Base-by-base conservation (phyloP, 2,329 filamentous ascomycete genomes). In the Thielaviopsis cerberus region DNA sequence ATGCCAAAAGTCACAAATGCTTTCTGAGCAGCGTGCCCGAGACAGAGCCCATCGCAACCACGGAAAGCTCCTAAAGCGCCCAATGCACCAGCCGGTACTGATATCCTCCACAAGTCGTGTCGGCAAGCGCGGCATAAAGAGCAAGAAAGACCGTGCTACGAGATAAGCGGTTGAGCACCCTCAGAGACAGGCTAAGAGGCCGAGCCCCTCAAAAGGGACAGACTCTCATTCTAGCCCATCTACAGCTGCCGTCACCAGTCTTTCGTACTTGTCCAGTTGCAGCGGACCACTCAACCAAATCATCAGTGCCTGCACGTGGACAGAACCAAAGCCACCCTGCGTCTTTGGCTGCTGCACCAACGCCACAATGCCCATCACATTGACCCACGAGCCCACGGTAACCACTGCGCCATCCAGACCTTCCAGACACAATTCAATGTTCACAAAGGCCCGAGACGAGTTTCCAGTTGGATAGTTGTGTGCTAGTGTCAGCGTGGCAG, bases 301-400 rank as follows among this genome's bases (percentile, higher is more conserved):
- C 65, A 89, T 73, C 52, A 92, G 68, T 1, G 87, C 88, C 66
- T 95, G 87, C 20, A 95, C 73, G 59, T 71, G 66, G 26, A 76
- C 69, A 57, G 23, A 48, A 6, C 37, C 24, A 22, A 37, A 51
- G 41, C 17, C 22, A 5, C 23, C 11, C 4, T 22, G 25, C 17
- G n/a, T 51, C 27, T 23, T 20, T 15, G 56, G 45, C 13, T 27
- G 26, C 34, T 57, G 57, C 55, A 53, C 62, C 59, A 53, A 59
- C 48, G 73, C 76, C 57, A 90, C 74, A 67, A 94, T 94, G 5
- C 90, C 91, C 63, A 96, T 79, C 3, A 96, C 76, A 67, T 96
- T 94, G 54, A 96, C 70, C 89, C 90, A 96, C 61, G 84, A 77
- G n/a, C 91, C 91, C 25, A 85, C 72, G 55, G 81, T 76, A 56